Percentiles rank a stretch among this genome's conserved stretches.
These are phyloP conservation scores for Termitomyces bulborhizus DNA, from an alignment of 768 basidiomycete genomes.

Conservation along the genomic window DNA sequence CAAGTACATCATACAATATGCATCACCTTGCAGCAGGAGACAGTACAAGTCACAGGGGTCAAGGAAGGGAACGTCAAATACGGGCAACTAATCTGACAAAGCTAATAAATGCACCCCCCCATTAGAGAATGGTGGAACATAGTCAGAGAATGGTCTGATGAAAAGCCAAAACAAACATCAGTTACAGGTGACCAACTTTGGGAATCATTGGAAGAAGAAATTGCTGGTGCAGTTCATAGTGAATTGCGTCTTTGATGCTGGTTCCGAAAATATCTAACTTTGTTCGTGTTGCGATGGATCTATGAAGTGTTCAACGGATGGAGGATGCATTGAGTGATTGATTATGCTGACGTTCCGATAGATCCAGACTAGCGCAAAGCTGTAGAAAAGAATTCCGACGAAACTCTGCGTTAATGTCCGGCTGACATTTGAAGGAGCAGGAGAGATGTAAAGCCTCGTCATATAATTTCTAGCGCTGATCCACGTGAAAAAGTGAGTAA, in stretches of 20 bases:
- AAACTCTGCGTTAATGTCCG: conserved; percentile 1
- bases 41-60: too few relatives aligned
- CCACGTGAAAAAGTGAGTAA: conserved; percentile 2
- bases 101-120: too few relatives aligned
- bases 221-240: too few relatives aligned
- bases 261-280: conserved; percentile 42
- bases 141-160: too few relatives aligned
- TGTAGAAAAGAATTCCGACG: conserved; percentile 11
- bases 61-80: too few relatives aligned
- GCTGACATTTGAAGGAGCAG: conserved; percentile 9
- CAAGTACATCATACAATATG: too few relatives aligned
- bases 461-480: not conserved
- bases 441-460: conserved; percentile 15
- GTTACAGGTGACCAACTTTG: too few relatives aligned
- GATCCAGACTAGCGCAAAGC: conserved; percentile 11
- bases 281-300: conserved; percentile 49
- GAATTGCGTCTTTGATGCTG: conserved; percentile 31
- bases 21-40: too few relatives aligned
- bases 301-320: not conserved
- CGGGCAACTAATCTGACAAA: too few relatives aligned
- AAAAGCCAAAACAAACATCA: too few relatives aligned
- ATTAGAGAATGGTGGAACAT: too few relatives aligned
- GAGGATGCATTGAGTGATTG: not conserved
- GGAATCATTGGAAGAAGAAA: too few relatives aligned
- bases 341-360: conserved; percentile 11